These are phyloP conservation scores for Panellus pusillus DNA, from an alignment of 768 basidiomycete genomes.

Conservation along the genomic window DNA sequence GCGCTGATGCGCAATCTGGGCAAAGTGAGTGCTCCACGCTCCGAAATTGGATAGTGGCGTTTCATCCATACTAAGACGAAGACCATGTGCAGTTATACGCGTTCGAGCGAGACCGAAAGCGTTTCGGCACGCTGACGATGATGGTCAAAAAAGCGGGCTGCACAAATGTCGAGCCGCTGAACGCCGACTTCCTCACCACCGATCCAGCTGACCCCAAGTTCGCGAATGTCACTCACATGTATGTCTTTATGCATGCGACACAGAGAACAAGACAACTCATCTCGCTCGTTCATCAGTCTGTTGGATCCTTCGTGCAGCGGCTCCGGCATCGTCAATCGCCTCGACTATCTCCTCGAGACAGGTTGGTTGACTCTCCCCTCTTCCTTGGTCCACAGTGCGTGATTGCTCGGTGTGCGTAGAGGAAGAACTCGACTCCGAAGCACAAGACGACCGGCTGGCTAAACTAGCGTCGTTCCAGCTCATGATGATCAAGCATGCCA, in stretches of 20 bases:
- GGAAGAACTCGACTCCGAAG: constrained; percentile 51
- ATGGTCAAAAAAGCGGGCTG: constrained; percentile 90
- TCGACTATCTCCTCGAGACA: constrained; percentile 79
- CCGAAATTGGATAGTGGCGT: neutral
- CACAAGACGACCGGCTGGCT: constrained; percentile 67
- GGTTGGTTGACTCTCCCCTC: constrained; percentile 42
- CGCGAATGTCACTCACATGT: constrained; percentile 83
- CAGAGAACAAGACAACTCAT: neutral
- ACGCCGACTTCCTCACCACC: constrained; percentile 82
- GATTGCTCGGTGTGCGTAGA: constrained; percentile 35
- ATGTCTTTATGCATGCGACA: constrained; percentile 28
- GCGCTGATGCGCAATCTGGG: constrained; percentile 84
- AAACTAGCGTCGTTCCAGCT: constrained; percentile 90
- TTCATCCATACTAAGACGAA: neutral
- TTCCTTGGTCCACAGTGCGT: constrained; percentile 5
- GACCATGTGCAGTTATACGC: constrained; percentile 61
- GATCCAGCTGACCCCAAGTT: constrained; percentile 68
- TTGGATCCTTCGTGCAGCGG: constrained; percentile 97
- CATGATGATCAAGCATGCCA: constrained; percentile 89
- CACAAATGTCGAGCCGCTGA: constrained; percentile 71
- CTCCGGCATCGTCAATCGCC: constrained; percentile 86
- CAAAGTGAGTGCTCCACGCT: constrained; percentile 49
- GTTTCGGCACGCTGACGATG: constrained; percentile 78
- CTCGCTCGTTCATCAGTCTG: constrained; percentile 47
- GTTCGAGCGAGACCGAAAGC: constrained; percentile 82